These are phyloP conservation scores for Megacollybia marginata DNA, from an alignment of 768 basidiomycete genomes.

Conservation along the genomic window DNA sequence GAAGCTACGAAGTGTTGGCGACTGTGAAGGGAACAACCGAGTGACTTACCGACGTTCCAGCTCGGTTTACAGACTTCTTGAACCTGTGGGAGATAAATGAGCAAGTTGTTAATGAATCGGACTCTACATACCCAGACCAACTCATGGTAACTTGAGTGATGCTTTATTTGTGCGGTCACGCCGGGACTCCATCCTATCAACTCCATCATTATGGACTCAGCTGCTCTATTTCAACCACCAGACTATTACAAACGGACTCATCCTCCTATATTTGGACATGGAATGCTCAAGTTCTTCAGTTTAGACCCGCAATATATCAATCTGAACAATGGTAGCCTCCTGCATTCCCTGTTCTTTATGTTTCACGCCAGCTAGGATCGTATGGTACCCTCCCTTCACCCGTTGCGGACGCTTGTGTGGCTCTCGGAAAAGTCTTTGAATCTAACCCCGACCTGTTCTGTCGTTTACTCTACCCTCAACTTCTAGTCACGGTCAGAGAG, in stretches of 20 bases:
- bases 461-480: slow-evolving; percentile 24
- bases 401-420: slow-evolving; percentile 37
- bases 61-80: slow-evolving; percentile 90
- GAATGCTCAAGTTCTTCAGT: slow-evolving; percentile 43
- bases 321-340: slow-evolving; percentile 49
- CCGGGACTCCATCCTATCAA: background rate
- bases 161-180: background rate
- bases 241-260: background rate
- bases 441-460: slow-evolving; percentile 52
- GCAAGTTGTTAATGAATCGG: background rate
- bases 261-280: slow-evolving; percentile 42
- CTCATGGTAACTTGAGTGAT: slow-evolving; percentile 30
- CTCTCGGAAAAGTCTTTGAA: slow-evolving; percentile 37
- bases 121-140: slow-evolving; percentile 41
- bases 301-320: slow-evolving; percentile 56
- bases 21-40: slow-evolving; percentile 5
- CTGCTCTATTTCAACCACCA: background rate
- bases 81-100: slow-evolving; percentile 40
- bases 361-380: slow-evolving; percentile 32
- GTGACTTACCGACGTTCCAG: slow-evolving; percentile 70
- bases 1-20: slow-evolving; percentile 42
- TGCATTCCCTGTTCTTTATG: background rate
- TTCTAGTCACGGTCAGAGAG: slow-evolving; percentile 32
- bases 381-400: slow-evolving; percentile 51
- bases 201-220: background rate